Base-by-base conservation (phyloP, 495 filamentous ascomycete species). In the Chaetomidium leptoderma region DNA sequence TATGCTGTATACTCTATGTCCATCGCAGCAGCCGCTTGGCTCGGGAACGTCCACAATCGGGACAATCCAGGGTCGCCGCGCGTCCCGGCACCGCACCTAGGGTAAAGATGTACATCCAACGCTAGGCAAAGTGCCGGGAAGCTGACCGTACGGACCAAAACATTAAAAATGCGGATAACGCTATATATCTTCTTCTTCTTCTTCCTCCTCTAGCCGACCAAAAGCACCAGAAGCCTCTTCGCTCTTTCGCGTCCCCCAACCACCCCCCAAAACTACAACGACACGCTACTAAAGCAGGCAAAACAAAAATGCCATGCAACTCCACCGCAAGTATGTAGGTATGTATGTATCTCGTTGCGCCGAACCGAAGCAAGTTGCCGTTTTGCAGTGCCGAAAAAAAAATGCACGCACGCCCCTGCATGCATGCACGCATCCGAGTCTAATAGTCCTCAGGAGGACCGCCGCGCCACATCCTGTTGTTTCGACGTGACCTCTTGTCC, bases 31-130 rank as follows among this genome's bases (percentile, higher is more conserved):
- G n/a, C n/a, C n/a, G n/a, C n/a, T n/a, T n/a, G n/a, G n/a, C n/a
- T n/a, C n/a, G n/a, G n/a, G n/a, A n/a, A n/a, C n/a, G n/a, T n/a
- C n/a, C n/a, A n/a, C n/a, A n/a, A n/a, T 35, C 11, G 17, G 29
- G 14, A 4, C 27, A 6, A 14, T 16, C 49, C 6, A 16, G 17
- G 24, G 37, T 17, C 33, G 26, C 36, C 16, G 37, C 16, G 37
- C 16, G 23, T 45, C 39, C 17, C 19, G 45, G 52, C 39, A 45
- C 29, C 39, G n/a, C n/a, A n/a, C n/a, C n/a, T n/a, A n/a, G n/a
- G n/a, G n/a, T n/a, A n/a, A n/a, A n/a, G 44, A 55, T 45, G 13
- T 35, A 55, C 39, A 36, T 33, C n/a, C 29, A 33, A 55, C n/a
- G 43, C 29, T 44, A 45, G 39, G 27, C 35, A 13, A 24, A 24